These are phyloP conservation scores for Kitagawia praeruptora DNA, from an alignment of 129 eudicot species.

Conservation along the genomic window DNA sequence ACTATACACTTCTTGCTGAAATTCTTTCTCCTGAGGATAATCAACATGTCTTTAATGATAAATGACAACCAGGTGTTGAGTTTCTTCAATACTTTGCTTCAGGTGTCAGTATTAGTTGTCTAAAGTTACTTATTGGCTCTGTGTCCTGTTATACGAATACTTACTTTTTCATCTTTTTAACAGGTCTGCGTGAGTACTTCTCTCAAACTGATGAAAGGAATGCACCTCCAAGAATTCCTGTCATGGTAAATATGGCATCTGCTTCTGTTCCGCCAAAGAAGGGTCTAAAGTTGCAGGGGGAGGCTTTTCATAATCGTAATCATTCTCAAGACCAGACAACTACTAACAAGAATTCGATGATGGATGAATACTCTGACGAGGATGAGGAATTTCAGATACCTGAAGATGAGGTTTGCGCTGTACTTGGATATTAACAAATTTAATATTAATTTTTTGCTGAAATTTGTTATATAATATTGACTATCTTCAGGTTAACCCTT, in stretches of 20 bases:
- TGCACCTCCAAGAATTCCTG: conserved; percentile 91
- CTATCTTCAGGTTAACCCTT: neutral
- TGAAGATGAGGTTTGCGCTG: conserved; percentile 62
- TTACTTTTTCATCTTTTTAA: conserved; percentile 9
- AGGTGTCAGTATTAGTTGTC: neutral
- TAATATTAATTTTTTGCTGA: neutral
- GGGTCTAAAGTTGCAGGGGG: conserved; percentile 37
- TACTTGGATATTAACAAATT: neutral
- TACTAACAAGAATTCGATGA: conserved; percentile 51
- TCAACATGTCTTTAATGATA: neutral
- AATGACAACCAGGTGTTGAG: neutral
- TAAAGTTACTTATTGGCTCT: neutral
- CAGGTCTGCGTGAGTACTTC: conserved; percentile 92
- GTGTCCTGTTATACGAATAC: neutral
- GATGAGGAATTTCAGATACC: conserved; percentile 74
- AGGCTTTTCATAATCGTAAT: conserved; percentile 47
- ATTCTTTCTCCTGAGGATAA: neutral
- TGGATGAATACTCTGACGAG: conserved; percentile 96
- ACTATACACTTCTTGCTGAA: neutral
- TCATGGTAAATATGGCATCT: conserved; percentile 92
- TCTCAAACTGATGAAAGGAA: conserved; percentile 84
- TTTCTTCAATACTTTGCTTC: neutral
- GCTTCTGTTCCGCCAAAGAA: conserved; percentile 59
- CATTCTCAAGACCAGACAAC: conserved; percentile 54
- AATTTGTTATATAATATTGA: neutral